phyloP scores from a whole-genome alignment of 192 early-diverging fungal species.

The Coemansia sp. region DNA sequence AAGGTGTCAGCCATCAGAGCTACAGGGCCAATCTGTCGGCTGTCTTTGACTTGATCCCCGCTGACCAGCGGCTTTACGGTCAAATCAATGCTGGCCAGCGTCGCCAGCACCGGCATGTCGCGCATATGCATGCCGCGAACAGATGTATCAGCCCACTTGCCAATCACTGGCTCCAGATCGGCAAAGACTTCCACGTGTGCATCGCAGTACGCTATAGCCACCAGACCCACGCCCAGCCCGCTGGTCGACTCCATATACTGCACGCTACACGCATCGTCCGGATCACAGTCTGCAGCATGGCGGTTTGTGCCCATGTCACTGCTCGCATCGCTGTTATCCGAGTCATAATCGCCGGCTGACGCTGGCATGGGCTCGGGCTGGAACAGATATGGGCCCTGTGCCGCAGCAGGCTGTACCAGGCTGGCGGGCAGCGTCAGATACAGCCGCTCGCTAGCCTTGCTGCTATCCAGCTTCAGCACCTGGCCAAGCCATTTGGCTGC shows the following conservation, averaged over 20 bases:
- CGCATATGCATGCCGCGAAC: constrained; percentile 10
- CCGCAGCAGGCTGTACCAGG: constrained; percentile 17
- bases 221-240: constrained; percentile 47
- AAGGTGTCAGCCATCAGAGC: constrained; percentile 60
- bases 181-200: constrained; percentile 65
- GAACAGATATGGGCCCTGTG: constrained; percentile 54
- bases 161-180: constrained; percentile 58
- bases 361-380: constrained; percentile 49
- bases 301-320: constrained; percentile 5
- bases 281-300: constrained; percentile 9
- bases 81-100: constrained; percentile 60
- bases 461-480: constrained; percentile 19
- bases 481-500: constrained; percentile 31
- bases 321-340: constrained; percentile 17
- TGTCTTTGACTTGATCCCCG: constrained; percentile 1
- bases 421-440: constrained; percentile 24
- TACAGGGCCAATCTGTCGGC: constrained; percentile 38
- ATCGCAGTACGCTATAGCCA: constrained; percentile 62
- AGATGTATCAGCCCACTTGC: constrained; percentile 28
- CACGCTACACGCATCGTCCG: constrained; percentile 47
- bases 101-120: constrained; percentile 53
- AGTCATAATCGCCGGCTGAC: constrained; percentile 9
- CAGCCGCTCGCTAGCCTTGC: constrained; percentile 18
- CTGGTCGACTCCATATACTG: constrained; percentile 45
- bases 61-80: constrained; percentile 25